Percentiles rank a stretch among this genome's conserved stretches.
These are phyloP conservation scores for Suillus sp. DNA, from an alignment of 768 basidiomycete genomes.

Conservation along the genomic window DNA sequence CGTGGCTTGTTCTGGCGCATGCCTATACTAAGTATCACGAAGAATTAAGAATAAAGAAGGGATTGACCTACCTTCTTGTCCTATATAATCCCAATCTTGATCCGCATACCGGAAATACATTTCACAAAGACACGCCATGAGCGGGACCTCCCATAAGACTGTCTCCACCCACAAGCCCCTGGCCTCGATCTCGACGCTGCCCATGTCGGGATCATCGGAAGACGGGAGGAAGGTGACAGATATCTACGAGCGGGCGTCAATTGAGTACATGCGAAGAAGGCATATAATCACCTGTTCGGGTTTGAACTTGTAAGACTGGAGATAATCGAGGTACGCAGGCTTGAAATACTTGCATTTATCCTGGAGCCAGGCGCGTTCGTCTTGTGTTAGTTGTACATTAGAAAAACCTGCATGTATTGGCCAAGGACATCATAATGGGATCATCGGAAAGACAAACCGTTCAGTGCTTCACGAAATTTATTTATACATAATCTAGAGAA, in stretches of 20 bases:
- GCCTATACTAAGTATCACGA: not conserved
- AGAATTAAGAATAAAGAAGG: not conserved
- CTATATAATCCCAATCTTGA: slow-evolving; percentile 85
- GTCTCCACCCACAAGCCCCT: slow-evolving; percentile 77
- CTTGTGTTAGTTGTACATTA: slow-evolving; percentile 54
- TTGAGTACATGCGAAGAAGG: not conserved
- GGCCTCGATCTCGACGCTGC: slow-evolving; percentile 72
- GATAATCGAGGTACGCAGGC: slow-evolving; percentile 72
- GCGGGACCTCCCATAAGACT: slow-evolving; percentile 94
- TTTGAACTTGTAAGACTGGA: slow-evolving; percentile 68
- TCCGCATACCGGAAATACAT: slow-evolving; percentile 77
- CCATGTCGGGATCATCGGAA: slow-evolving; percentile 50
- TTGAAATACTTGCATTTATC: slow-evolving; percentile 75
- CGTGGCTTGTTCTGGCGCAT: slow-evolving; percentile 63
- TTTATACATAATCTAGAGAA: slow-evolving; percentile 51
- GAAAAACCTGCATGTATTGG: slow-evolving; percentile 58
- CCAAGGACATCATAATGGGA: slow-evolving; percentile 21
- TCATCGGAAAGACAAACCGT: slow-evolving; percentile 44
- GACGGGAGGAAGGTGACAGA: slow-evolving; percentile 62
- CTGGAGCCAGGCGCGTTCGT: slow-evolving; percentile 70
- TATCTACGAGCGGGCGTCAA: slow-evolving; percentile 46
- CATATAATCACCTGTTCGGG: slow-evolving; percentile 43
- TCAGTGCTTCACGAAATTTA: slow-evolving; percentile 52
- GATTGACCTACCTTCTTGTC: slow-evolving; percentile 62
- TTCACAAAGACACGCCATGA: slow-evolving; percentile 92